Evolutionary conservation across 192 early-diverging fungal genomes (phyloP).

Genomic region (Phlyctochytrium arcticum): DNA sequence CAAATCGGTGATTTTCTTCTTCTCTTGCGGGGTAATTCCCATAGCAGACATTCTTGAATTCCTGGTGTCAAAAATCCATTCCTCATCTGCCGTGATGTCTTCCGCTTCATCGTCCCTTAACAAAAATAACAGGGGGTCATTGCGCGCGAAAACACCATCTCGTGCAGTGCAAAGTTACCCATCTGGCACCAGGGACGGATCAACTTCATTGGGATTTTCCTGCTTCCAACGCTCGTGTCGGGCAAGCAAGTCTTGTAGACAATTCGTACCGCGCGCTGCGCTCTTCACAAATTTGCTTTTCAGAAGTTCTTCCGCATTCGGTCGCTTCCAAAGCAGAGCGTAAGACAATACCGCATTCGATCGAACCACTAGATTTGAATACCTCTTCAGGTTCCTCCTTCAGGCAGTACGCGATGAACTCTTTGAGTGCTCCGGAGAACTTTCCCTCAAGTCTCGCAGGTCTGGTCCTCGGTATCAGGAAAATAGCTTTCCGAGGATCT

Average conservation of each 20-base stretch:
- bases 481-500: slow-evolving; percentile 85
- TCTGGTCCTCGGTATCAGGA: slow-evolving; percentile 77
- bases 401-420: slow-evolving; percentile 84
- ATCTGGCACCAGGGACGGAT: no score
- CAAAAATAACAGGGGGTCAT: no score
- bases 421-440: slow-evolving; percentile 76
- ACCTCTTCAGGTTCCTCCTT: slow-evolving; percentile 82
- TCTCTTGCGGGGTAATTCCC: neutral
- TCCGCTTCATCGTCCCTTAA: slow-evolving; percentile 19
- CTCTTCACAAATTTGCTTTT: slow-evolving; percentile 73
- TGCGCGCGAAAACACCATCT: no score
- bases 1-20: neutral
- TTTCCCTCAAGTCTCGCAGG: slow-evolving; percentile 77
- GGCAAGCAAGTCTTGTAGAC: slow-evolving; percentile 62
- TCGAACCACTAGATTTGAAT: neutral
- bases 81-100: slow-evolving; percentile 23
- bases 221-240: slow-evolving; percentile 57
- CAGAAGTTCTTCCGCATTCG: slow-evolving; percentile 80
- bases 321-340: slow-evolving; percentile 51
- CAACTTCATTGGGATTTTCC: neutral
- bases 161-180: no score
- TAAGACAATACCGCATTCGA: neutral
- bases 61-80: slow-evolving; percentile 41
- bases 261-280: slow-evolving; percentile 44
- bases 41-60: slow-evolving; percentile 12